Conservation (phyloP, 2,329 filamentous ascomycete species). For the Aspergillus versicolor region DNA sequence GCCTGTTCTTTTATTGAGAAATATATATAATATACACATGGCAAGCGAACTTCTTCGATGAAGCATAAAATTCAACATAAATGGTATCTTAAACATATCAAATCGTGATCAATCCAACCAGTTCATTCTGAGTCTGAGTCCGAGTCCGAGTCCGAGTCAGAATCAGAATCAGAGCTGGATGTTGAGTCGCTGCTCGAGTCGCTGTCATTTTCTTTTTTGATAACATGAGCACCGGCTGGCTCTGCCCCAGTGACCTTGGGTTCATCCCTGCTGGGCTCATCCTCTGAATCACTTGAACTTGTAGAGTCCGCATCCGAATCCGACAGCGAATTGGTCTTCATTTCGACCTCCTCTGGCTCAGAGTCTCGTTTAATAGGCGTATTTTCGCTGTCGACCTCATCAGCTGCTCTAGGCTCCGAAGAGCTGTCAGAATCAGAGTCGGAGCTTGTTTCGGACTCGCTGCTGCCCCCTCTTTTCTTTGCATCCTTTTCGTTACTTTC, state of each 20-base stretch:
- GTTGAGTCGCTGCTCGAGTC: background rate
- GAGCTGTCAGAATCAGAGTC: background rate
- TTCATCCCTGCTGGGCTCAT: background rate
- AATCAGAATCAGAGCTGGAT: background rate
- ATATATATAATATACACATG: background rate
- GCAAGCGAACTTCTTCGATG: too few relatives aligned
- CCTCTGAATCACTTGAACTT: background rate
- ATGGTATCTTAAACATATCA: constrained; percentile 4
- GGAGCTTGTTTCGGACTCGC: background rate
- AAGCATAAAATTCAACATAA: background rate
- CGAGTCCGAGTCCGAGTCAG: background rate
- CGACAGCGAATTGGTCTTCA: background rate
- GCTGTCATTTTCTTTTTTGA: background rate
- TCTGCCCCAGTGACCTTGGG: background rate
- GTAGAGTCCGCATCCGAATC: background rate
- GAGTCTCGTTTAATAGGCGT: background rate
- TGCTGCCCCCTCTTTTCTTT: background rate
- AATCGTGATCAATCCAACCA: background rate
- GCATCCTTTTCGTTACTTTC: background rate
- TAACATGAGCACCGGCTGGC: background rate
- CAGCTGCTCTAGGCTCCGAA: background rate
- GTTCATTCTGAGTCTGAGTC: background rate
- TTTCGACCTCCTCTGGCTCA: too few relatives aligned
- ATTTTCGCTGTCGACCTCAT: background rate
- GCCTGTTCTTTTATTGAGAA: too few relatives aligned